Evolutionary conservation across 1,139 yeast genomes (phyloP).

Genomic region (Wickerhamomyces sp.): DNA sequence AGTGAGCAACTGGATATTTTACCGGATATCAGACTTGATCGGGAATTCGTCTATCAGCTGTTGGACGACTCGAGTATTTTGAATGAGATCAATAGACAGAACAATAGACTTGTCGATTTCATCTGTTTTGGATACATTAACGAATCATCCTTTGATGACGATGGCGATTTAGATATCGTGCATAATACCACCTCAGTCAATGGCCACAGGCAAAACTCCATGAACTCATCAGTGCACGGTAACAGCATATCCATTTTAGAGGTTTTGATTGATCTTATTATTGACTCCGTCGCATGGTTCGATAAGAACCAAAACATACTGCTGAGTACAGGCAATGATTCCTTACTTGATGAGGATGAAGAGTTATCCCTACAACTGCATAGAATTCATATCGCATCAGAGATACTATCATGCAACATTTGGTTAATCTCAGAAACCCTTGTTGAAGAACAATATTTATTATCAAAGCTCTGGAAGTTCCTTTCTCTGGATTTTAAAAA

Average conservation of each 20-base stretch:
- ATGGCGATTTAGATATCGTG: conserved; percentile 21
- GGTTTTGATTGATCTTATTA: conserved; percentile 18
- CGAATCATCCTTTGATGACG: conserved; percentile 21
- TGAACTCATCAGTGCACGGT: not conserved
- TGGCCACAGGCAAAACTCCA: not conserved
- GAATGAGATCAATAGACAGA: conserved; percentile 45
- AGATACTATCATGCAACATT: conserved; percentile 86
- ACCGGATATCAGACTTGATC: conserved; percentile 42
- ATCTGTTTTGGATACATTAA: conserved; percentile 36
- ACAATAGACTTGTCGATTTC: conserved; percentile 46
- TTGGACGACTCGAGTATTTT: conserved; percentile 56
- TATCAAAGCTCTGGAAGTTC: conserved; percentile 78
- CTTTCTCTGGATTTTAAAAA: conserved; percentile 44
- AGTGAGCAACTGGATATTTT: conserved; percentile 22
- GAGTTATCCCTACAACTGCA: conserved; percentile 13
- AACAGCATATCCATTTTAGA: conserved; percentile 17
- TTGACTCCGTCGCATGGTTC: conserved; percentile 24
- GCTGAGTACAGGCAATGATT: conserved; percentile 5
- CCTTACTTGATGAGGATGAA: conserved; percentile 13
- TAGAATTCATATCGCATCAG: conserved; percentile 72
- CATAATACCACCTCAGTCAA: conserved; percentile 2
- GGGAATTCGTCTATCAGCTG: conserved; percentile 58
- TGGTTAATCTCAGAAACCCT: conserved; percentile 93
- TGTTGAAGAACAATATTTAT: conserved; percentile 64
- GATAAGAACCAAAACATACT: conserved; percentile 16